phyloP scores from a whole-genome alignment of 768 basidiomycete species.

The Lanmaoa rubissima region DNA sequence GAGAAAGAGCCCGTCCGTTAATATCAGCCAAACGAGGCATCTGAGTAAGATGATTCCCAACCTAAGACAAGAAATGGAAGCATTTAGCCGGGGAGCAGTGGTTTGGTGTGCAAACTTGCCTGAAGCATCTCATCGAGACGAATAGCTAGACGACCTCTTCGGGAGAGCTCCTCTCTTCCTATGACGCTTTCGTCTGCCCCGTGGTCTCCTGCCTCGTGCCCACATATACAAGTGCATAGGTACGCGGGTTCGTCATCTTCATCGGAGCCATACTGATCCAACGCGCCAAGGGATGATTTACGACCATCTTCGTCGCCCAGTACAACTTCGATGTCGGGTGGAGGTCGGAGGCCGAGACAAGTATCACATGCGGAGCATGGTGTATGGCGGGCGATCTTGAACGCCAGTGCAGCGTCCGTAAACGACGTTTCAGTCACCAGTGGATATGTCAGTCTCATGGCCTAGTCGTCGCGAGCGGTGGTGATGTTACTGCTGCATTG shows the following conservation, averaged over 20 bases:
- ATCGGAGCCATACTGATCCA: constrained; percentile 70
- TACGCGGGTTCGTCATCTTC: constrained; percentile 59
- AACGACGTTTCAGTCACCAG: constrained; percentile 52
- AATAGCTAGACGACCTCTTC: constrained; percentile 72
- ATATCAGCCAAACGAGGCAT: constrained; percentile 10
- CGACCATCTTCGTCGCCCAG: constrained; percentile 45
- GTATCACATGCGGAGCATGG: constrained; percentile 60
- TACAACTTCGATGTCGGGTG: constrained; percentile 54
- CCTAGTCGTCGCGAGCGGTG: neutral
- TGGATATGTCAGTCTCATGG: constrained; percentile 70
- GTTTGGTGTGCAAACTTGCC: constrained; percentile 39
- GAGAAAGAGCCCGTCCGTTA: constrained; percentile 10
- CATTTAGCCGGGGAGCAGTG: constrained; percentile 10
- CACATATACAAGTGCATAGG: constrained; percentile 64
- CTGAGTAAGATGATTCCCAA: constrained; percentile 20
- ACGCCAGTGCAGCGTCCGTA: constrained; percentile 47
- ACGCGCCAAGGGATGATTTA: constrained; percentile 48
- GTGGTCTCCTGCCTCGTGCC: constrained; percentile 62
- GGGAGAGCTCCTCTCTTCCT: constrained; percentile 62
- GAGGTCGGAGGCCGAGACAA: constrained; percentile 75
- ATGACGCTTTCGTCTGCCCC: constrained; percentile 60
- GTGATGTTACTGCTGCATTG: neutral
- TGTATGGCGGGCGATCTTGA: constrained; percentile 85
- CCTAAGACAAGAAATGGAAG: constrained; percentile 17
- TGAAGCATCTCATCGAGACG: constrained; percentile 80